Evolutionary conservation across 495 filamentous ascomycete genomes (phyloP).

Genomic region (Rostrohypoxylon terebratum): DNA sequence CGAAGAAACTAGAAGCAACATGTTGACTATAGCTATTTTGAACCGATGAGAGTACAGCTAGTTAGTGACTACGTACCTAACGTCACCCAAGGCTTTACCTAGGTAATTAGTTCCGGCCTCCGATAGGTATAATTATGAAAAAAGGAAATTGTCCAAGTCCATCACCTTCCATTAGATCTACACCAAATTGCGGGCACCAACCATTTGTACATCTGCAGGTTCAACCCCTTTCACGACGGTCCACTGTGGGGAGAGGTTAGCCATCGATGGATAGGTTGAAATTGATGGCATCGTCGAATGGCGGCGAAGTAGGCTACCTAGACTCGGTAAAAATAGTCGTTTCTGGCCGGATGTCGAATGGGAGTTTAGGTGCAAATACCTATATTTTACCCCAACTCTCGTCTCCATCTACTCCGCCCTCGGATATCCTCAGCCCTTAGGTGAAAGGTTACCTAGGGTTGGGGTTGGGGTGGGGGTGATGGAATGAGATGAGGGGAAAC

Average conservation of each 20-base stretch:
- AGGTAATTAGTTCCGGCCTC: slow-evolving; percentile 6
- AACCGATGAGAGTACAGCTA: slow-evolving; percentile 25
- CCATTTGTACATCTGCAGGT: slow-evolving; percentile 9
- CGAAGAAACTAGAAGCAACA: neutral
- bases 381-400: slow-evolving; percentile 25
- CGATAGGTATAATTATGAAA: slow-evolving; percentile 1
- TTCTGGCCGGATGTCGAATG: slow-evolving; percentile 36
- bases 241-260: slow-evolving; percentile 24
- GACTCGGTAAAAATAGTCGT: slow-evolving; percentile 37
- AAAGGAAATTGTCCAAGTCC: neutral
- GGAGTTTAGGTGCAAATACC: slow-evolving; percentile 3
- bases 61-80: slow-evolving; percentile 15
- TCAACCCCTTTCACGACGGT: slow-evolving; percentile 18
- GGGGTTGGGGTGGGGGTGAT: too few species aligned
- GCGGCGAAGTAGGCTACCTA: slow-evolving; percentile 35
- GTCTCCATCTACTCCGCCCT: slow-evolving; percentile 39
- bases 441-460: slow-evolving; percentile 9
- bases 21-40: neutral
- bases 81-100: neutral
- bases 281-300: slow-evolving; percentile 16
- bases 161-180: neutral
- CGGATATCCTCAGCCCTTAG: neutral
- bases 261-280: neutral
- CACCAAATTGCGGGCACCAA: slow-evolving; percentile 29
- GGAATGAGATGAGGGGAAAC: slow-evolving; percentile 22